Percentiles rank a stretch among this genome's conserved stretches.
These are phyloP conservation scores for Nymphaea colorata DNA, from an alignment of 164 flowering plant species.

Conservation along the genomic window DNA sequence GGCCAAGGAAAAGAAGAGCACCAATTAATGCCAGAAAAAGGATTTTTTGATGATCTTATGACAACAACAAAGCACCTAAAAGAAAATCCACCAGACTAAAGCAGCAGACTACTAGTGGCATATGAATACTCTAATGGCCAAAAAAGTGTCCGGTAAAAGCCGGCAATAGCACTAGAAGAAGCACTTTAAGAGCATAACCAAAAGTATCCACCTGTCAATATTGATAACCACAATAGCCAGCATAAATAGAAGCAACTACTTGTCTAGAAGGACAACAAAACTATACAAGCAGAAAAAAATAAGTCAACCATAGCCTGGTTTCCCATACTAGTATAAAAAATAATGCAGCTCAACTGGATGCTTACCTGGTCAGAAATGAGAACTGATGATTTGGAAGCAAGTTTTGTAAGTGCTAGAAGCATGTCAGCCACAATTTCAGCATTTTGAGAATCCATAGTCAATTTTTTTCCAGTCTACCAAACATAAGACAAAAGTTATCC, in stretches of 20 bases:
- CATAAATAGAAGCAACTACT: too few species aligned
- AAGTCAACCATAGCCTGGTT: too few species aligned
- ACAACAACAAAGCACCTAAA: not conserved
- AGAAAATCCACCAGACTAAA: not conserved
- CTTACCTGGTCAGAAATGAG: constrained; percentile 31
- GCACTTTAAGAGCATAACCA: too few species aligned
- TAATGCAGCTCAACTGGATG: too few species aligned
- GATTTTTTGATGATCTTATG: not conserved
- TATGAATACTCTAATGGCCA: not conserved
- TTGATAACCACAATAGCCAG: too few species aligned
- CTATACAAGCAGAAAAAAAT: too few species aligned
- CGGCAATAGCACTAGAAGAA: too few species aligned
- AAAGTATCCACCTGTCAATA: too few species aligned
- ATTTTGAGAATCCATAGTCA: constrained; percentile 29
- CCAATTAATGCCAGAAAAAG: not conserved
- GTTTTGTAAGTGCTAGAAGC: constrained; percentile 60
- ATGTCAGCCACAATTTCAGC: constrained; percentile 38
- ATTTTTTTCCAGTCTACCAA: constrained; percentile 44
- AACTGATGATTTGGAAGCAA: constrained; percentile 40
- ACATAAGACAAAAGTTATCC: not conserved
- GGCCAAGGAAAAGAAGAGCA: constrained; percentile 5
- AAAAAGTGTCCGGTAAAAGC: too few species aligned
- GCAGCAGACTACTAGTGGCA: not conserved
- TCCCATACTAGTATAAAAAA: too few species aligned
- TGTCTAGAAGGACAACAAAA: too few species aligned